Conservation (phyloP, 331 rosid species). For the Cydonia oblonga region DNA sequence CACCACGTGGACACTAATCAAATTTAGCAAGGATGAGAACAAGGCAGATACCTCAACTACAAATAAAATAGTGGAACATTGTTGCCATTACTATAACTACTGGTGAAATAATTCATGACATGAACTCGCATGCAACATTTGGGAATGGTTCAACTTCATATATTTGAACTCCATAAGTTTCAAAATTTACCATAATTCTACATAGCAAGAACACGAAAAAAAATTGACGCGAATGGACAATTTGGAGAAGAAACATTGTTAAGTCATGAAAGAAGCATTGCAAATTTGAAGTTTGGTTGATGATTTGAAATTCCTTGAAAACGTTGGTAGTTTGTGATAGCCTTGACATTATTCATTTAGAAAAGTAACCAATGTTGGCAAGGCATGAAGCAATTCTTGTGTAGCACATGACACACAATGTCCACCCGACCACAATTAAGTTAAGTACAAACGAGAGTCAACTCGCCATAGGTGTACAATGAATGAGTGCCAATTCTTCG, state of each 20-base stretch:
- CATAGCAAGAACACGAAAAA: background rate
- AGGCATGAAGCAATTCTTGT: background rate
- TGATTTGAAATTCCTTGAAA: background rate
- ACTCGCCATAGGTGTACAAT: background rate
- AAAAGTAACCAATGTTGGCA: background rate
- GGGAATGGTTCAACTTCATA: background rate
- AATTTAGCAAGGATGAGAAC: background rate
- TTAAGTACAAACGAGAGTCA: background rate
- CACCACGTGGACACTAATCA: background rate
- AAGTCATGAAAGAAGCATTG: background rate
- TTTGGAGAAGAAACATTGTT: background rate
- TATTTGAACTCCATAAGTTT: background rate
- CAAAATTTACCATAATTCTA: background rate
- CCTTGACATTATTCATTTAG: background rate
- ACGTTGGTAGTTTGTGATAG: background rate
- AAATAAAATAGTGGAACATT: too few relatives aligned
- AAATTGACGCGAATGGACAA: background rate
- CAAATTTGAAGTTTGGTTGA: background rate
- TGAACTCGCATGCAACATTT: too few relatives aligned
- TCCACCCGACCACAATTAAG: background rate
- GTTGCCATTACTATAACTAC: too few relatives aligned
- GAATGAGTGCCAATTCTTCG: background rate
- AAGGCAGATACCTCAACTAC: background rate
- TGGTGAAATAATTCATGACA: too few relatives aligned
- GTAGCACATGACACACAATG: background rate